Percentiles rank a stretch among this genome's conserved stretches.
These are phyloP conservation scores for Parastagonospora avenae DNA, from an alignment of 2,329 filamentous ascomycete species.

Conservation along the genomic window DNA sequence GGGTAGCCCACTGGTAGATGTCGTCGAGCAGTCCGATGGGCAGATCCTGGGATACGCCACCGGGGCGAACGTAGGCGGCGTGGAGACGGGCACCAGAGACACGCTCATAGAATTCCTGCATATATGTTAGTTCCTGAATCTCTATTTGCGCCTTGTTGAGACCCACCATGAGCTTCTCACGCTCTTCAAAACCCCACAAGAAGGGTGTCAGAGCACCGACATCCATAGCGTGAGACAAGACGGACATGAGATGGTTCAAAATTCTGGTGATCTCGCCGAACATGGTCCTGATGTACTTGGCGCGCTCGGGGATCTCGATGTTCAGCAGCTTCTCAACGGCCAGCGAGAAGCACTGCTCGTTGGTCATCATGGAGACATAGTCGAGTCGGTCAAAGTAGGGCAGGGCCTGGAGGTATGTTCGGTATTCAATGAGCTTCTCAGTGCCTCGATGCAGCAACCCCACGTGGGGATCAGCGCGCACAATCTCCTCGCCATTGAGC, in stretches of 20 bases:
- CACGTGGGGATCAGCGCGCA: conserved; percentile 95
- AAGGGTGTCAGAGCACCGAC: conserved; percentile 97
- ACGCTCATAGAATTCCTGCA: conserved; percentile 98
- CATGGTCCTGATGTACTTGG: conserved; percentile 95
- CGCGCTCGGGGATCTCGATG: conserved; percentile 90
- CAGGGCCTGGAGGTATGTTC: conserved; percentile 96
- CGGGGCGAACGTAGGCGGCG: conserved; percentile 94
- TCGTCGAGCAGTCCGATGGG: conserved; percentile 94
- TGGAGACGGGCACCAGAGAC: conserved; percentile 97
- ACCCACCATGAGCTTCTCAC: conserved; percentile 97
- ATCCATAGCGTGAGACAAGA: conserved; percentile 97
- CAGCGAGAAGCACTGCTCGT: conserved; percentile 95
- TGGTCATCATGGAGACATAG: conserved; percentile 99
- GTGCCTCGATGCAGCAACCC: conserved; percentile 95
- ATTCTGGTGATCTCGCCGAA: conserved; percentile 95
- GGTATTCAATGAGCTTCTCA: conserved; percentile 99
- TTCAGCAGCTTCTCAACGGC: conserved; percentile 98
- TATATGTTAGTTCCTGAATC: conserved; percentile 10
- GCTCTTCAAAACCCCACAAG: conserved; percentile 99
- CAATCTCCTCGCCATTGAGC: conserved; percentile 95
- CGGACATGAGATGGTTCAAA: conserved; percentile 97
- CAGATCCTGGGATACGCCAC: conserved; percentile 94
- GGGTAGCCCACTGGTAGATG: conserved; percentile 99
- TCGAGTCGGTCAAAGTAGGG: conserved; percentile 99
- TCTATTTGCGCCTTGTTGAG: background rate